Evolutionary conservation across 228 moss, liverwort and hornwort genomes (phyloP).

Genomic region (Sphagnum magellanicum): DNA sequence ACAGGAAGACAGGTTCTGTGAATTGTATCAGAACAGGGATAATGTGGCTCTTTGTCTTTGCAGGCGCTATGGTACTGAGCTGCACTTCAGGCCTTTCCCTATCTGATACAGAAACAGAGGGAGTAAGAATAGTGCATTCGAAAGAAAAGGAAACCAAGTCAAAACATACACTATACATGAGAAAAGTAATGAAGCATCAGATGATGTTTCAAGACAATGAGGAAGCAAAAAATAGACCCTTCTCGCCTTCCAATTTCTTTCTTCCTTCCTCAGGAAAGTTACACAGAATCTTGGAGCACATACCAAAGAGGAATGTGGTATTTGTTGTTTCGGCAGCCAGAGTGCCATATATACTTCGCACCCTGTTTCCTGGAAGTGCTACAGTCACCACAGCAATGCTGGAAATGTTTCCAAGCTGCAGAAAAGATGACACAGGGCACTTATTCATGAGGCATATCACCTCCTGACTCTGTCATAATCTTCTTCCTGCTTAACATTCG

Average conservation of each 20-base stretch:
- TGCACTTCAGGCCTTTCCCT: conserved; percentile 49
- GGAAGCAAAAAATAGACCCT: no score
- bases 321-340: conserved; percentile 36
- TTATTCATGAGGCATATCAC: no score
- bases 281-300: conserved; percentile 1
- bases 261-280: no score
- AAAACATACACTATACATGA: no score
- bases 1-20: conserved; percentile 64
- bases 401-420: conserved; percentile 62
- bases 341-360: conserved; percentile 57
- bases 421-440: background rate
- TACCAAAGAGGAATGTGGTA: conserved; percentile 69
- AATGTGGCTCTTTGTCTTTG: conserved; percentile 49
- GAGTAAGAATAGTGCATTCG: background rate
- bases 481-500: no score
- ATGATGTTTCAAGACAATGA: no score
- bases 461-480: no score
- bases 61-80: conserved; percentile 60
- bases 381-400: conserved; percentile 45
- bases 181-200: no score
- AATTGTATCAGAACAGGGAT: conserved; percentile 66
- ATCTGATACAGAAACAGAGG: conserved; percentile 30
- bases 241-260: no score
- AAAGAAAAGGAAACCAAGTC: no score
- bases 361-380: conserved; percentile 46